Conservation (phyloP, 1,139 yeast species). For the Saccharomyces uvarum region DNA sequence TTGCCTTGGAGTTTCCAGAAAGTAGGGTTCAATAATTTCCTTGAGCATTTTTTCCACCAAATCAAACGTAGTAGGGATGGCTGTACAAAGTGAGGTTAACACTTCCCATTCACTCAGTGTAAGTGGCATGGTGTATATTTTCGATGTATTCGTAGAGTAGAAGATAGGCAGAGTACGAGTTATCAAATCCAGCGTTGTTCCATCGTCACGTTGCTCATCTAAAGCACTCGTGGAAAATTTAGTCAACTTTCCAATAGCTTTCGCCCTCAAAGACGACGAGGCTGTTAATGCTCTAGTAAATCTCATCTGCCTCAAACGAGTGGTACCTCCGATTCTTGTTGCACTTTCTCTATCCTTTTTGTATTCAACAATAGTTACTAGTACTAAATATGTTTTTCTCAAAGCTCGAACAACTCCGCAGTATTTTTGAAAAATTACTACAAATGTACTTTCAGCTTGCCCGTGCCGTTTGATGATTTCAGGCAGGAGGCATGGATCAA, state of each 20-base stretch:
- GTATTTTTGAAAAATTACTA: neutral
- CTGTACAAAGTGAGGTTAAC: constrained; percentile 55
- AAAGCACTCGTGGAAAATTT: constrained; percentile 32
- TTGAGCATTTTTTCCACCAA: constrained; percentile 48
- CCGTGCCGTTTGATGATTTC: neutral
- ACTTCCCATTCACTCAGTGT: constrained; percentile 61
- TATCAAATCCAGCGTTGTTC: constrained; percentile 15
- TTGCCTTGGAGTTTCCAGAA: constrained; percentile 54
- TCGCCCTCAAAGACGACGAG: constrained; percentile 41
- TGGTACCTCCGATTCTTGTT: neutral
- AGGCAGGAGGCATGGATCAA: neutral
- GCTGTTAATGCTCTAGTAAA: constrained; percentile 19
- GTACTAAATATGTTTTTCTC: constrained; percentile 34
- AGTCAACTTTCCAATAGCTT: constrained; percentile 50
- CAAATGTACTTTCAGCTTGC: neutral
- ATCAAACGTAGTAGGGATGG: constrained; percentile 35
- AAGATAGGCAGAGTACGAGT: constrained; percentile 25
- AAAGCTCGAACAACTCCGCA: neutral
- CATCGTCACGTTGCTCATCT: constrained; percentile 14
- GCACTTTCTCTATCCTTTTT: neutral
- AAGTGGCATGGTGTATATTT: constrained; percentile 37
- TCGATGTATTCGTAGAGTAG: constrained; percentile 22
- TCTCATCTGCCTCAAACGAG: constrained; percentile 9
- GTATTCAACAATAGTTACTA: constrained; percentile 57
- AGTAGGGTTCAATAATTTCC: constrained; percentile 47